A percentile compares a stretch with the other conserved stretches of the same genome.
phyloP scores from a whole-genome alignment of 768 basidiomycete species.

The Lactarius indigo region DNA sequence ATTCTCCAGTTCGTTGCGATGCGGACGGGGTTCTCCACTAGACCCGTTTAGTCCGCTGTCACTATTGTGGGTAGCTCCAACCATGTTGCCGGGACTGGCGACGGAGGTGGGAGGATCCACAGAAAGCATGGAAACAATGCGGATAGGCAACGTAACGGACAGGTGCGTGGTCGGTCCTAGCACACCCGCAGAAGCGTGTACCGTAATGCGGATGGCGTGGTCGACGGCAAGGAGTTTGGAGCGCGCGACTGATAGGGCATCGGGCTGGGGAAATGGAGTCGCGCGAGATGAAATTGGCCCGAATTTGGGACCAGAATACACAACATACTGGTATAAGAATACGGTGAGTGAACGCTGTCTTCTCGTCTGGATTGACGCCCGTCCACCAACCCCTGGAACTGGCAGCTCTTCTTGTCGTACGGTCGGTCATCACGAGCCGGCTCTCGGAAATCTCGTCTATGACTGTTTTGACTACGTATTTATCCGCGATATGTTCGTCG shows the following conservation, averaged over 20 bases:
- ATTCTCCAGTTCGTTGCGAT: background rate
- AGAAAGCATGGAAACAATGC: conserved; percentile 80
- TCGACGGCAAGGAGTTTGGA: conserved; percentile 73
- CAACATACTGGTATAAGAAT: conserved; percentile 69
- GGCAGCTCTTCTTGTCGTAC: conserved; percentile 60
- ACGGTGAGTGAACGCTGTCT: conserved; percentile 61
- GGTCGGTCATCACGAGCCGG: conserved; percentile 61
- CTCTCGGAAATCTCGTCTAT: conserved; percentile 64
- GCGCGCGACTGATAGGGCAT: conserved; percentile 64
- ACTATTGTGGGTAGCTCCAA: background rate
- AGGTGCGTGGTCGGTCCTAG: conserved; percentile 53
- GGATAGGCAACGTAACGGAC: conserved; percentile 67
- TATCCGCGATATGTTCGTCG: conserved; percentile 45
- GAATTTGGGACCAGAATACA: background rate
- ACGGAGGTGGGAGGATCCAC: conserved; percentile 70
- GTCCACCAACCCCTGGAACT: conserved; percentile 90
- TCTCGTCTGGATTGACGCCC: conserved; percentile 64
- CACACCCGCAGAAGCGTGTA: conserved; percentile 47
- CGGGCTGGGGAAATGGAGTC: conserved; percentile 43
- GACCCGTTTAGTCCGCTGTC: background rate
- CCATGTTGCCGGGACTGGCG: conserved; percentile 14
- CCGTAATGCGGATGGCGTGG: conserved; percentile 63
- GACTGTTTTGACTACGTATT: conserved; percentile 58
- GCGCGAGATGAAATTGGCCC: background rate
- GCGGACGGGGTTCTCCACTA: background rate